A percentile compares a stretch with the other conserved stretches of the same genome.
Conservation (phyloP, 768 basidiomycete genomes). For the Cantharellus cinnabarinus region DNA sequence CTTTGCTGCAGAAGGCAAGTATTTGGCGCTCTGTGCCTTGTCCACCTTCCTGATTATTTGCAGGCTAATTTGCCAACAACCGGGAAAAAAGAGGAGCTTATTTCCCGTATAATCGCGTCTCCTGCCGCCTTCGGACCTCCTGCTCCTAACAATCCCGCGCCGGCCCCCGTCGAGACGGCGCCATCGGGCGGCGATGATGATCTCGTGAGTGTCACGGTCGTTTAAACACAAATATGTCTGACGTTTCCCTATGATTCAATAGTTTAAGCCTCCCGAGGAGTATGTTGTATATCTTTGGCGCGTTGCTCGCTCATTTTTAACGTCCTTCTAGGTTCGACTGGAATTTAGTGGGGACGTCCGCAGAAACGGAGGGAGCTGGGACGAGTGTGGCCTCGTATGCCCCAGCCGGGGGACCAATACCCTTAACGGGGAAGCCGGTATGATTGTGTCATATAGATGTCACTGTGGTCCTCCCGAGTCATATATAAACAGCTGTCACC, state of each 20-base stretch:
- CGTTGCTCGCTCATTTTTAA: too few species aligned
- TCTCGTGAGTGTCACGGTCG: background rate
- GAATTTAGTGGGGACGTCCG: background rate
- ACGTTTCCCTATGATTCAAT: background rate
- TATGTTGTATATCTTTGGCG: background rate
- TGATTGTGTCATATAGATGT: too few species aligned
- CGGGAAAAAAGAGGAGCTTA: conserved; percentile 15
- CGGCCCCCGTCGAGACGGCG: background rate
- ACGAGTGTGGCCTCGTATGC: conserved; percentile 4
- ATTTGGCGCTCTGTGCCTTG: background rate
- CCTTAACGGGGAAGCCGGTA: background rate
- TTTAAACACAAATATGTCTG: too few species aligned
- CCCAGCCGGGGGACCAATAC: background rate
- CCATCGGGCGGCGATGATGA: background rate
- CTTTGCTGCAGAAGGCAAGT: conserved; percentile 3
- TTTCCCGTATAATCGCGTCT: conserved; percentile 10
- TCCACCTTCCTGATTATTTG: background rate
- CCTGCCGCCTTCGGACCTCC: background rate
- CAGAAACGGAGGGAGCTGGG: background rate
- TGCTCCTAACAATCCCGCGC: background rate
- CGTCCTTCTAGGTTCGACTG: background rate
- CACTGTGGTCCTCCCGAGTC: too few species aligned
- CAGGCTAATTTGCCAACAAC: conserved; percentile 7
- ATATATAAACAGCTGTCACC: background rate
- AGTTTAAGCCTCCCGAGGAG: background rate